A percentile compares a stretch with the other conserved stretches of the same genome.
phyloP scores from a whole-genome alignment of 2,329 filamentous ascomycete species.

The Coniella vitis region DNA sequence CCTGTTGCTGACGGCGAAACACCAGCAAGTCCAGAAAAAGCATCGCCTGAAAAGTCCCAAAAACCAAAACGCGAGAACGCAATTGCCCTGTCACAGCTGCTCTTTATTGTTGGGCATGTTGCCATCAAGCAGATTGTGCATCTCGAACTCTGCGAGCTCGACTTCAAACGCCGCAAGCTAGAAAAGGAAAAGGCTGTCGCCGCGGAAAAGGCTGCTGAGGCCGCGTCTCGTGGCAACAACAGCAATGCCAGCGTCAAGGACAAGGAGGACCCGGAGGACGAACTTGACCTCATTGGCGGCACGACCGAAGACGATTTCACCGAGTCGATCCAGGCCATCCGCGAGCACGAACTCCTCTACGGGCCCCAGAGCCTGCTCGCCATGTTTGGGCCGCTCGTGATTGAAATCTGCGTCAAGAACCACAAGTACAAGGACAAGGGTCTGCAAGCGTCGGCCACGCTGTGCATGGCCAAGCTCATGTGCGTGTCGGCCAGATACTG shows the following conservation, averaged over 20 bases:
- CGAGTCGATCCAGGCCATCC: conserved; percentile 77
- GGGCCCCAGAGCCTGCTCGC: conserved; percentile 78
- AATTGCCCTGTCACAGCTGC: conserved; percentile 75
- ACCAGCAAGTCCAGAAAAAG: conserved; percentile 16
- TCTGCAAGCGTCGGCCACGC: conserved; percentile 84
- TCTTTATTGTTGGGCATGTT: conserved; percentile 93
- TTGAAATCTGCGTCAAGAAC: conserved; percentile 92
- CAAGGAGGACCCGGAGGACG: conserved; percentile 67
- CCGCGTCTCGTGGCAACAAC: conserved; percentile 22
- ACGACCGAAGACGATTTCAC: conserved; percentile 94
- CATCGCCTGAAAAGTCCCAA: conserved; percentile 13
- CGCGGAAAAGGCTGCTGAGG: conserved; percentile 35
- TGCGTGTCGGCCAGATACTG: conserved; percentile 96
- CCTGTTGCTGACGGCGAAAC: background rate
- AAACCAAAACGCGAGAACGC: conserved; percentile 57
- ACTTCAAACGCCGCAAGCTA: conserved; percentile 94
- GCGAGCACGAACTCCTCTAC: conserved; percentile 77
- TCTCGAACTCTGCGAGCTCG: conserved; percentile 90
- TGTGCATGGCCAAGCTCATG: conserved; percentile 97
- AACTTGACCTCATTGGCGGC: conserved; percentile 92
- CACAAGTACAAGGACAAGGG: conserved; percentile 84
- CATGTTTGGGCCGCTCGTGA: conserved; percentile 83
- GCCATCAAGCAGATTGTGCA: conserved; percentile 99
- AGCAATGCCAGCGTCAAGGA: conserved; percentile 30
- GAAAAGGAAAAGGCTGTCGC: conserved; percentile 69